Evolutionary conservation across 1,139 yeast species (phyloP), one percentile per base, ranked within the genome.

Genomic region (Arxiozyma telluris): DNA sequence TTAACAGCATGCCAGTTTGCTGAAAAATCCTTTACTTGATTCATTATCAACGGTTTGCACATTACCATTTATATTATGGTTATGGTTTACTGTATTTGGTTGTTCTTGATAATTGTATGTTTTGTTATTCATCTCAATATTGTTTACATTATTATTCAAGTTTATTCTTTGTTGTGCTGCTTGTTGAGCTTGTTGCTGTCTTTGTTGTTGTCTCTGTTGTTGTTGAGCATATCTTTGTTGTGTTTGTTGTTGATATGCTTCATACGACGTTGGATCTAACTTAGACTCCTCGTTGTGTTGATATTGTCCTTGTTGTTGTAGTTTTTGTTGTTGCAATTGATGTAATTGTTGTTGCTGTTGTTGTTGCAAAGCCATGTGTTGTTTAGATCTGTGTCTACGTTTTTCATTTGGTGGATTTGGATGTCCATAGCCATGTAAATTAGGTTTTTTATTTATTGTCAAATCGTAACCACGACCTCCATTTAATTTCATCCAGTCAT

Each of bases 391-490:
- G 56, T 69, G 71, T 61, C 72, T 73, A 56, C 71, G 71, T 61
- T 73, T 73, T 47, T 71, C 74, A 55, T 71, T 72, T 57, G 81
- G 80, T 50, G 82, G 82, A 57, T 76, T 78, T 61, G 84, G 82
- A 64, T 79, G 82, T 52, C 96, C 96, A 66, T 86, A 86, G 15
- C 94, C 94, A 69, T 86, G 93, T 57, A 86, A 71, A 62, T 86
- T 86, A 54, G 93, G 89, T 68, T 85, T 86, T 67, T 84, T 86
- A 67, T 85, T 86, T 59, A 85, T 80, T 6, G 86, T 74, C 30
- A 86, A 80, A 71, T 86, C 94, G 93, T 93, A 86, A 45, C 94
- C 94, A 65, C 80, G 79, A 53, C 94, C 94, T 49, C 83, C 83
- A 64, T 86, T 86, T 61, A 86, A 72, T 62, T 83, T 83, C 91